Evolutionary conservation across 106 monocot species (phyloP), one percentile per base, ranked within the genome.

Genomic region (Acanthochlamys bracteata): DNA sequence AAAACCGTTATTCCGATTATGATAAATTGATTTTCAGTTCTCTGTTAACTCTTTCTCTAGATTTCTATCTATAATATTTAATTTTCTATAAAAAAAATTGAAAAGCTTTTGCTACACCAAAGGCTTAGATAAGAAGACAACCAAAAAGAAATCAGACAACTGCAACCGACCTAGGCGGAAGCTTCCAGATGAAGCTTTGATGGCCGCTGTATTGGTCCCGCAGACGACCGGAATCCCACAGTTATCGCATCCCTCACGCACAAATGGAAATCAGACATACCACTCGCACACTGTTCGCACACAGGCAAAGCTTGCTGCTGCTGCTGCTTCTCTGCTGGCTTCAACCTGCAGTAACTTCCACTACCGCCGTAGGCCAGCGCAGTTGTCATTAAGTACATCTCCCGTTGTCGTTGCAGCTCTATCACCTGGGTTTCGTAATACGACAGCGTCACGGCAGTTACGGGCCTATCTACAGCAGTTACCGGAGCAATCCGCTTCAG

Each of bases 201-300:
- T 33, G 85, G 85, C 61, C 85, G 63, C 73, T 86, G 72, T 53
- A 86, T 86, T 68, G 85, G 85, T 24, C 85, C 85, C 42, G 68
- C 81, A 16, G 63, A 42, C 15, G 81, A 69, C 22, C 75, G 71
- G 75, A 86, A 77, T 33, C 75, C 85, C 27, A 69, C 66, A 43
- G 72, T 75, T 13, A 84, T 73, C 52, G 68, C 78, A 54, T 82
- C 81, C 45, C 59, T 25, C 41, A 75, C 72, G 73, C 85, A 86
- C 67, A 75, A 59, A 55, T 86, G 85, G 69, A 86, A 86, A 26
- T 19, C 45, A 55, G 55, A 57, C 74, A 22, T 60, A 55, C 73
- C 64, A 43, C 39, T 66, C 55, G 51, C 46, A 54, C 85, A 81
- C 74, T 61, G 65, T 41, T 26, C 66, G 65, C 85, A 86, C 61